phyloP scores from a whole-genome alignment of 1,284 basidiomycete species.

The Acaromyces ingoldii region DNA sequence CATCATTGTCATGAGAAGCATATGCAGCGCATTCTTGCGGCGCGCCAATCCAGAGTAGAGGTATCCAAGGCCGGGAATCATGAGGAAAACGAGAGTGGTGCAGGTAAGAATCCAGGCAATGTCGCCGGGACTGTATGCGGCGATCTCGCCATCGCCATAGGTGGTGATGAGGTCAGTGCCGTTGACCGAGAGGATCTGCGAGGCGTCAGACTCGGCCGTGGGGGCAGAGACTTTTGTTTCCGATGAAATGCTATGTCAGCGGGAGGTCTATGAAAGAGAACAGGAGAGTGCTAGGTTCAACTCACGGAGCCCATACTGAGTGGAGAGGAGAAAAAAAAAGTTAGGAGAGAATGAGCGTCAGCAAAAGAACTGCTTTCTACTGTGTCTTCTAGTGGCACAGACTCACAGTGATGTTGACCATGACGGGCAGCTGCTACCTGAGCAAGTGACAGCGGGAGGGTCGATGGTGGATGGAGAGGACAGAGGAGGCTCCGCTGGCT shows the following conservation, averaged over 20 bases:
- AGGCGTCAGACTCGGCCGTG: not conserved
- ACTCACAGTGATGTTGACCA: conserved; percentile 16
- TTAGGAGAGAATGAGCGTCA: conserved; percentile 17
- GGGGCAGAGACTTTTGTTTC: not conserved
- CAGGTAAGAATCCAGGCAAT: conserved; percentile 61
- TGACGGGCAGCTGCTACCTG: not conserved
- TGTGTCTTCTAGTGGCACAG: no score
- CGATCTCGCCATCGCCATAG: conserved; percentile 26
- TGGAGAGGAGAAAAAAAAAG: conserved; percentile 9
- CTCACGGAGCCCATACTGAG: conserved; percentile 8
- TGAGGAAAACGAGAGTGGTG: conserved; percentile 68
- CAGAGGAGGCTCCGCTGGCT: not conserved
- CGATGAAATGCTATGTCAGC: not conserved
- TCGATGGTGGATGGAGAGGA: conserved; percentile 2
- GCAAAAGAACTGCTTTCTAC: no score
- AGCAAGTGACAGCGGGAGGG: not conserved
- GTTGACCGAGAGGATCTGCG: conserved; percentile 8
- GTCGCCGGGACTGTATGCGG: conserved; percentile 32
- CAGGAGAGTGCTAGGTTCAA: not conserved
- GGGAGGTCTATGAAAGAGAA: not conserved
- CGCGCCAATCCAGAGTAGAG: conserved; percentile 81
- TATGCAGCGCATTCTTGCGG: conserved; percentile 59
- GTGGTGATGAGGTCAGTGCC: conserved; percentile 47
- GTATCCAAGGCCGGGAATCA: conserved; percentile 65
- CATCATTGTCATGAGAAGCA: conserved; percentile 56